Conservation (phyloP, 2,329 filamentous ascomycete species). For the Microdochium bolleyi region DNA sequence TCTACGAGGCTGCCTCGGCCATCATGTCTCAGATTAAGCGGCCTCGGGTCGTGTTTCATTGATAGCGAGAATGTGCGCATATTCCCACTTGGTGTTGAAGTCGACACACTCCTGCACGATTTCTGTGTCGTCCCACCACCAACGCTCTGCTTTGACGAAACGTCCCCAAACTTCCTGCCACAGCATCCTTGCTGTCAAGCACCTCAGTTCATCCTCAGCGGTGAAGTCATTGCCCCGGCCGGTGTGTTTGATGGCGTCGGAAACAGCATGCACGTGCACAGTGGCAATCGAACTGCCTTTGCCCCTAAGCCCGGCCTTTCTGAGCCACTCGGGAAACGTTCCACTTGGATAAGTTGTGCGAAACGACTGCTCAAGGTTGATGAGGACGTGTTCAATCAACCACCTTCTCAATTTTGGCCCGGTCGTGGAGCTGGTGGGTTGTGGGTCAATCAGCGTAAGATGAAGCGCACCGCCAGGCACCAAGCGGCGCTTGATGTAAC, state of each 20-base stretch:
- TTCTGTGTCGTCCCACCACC: constrained; percentile 55
- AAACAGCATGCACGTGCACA: constrained; percentile 39
- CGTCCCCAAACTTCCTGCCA: constrained; percentile 55
- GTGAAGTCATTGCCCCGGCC: constrained; percentile 8
- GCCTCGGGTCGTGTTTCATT: constrained; percentile 25
- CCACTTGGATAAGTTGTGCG: constrained; percentile 52
- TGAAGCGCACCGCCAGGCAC: constrained; percentile 46
- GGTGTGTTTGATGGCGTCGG: constrained; percentile 7
- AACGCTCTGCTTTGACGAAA: constrained; percentile 37
- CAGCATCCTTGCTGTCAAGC: constrained; percentile 44
- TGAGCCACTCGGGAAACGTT: constrained; percentile 51
- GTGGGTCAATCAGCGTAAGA: constrained; percentile 54
- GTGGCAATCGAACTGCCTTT: constrained; percentile 37
- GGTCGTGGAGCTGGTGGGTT: constrained; percentile 45
- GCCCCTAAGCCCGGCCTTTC: constrained; percentile 42
- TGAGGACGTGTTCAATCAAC: constrained; percentile 52
- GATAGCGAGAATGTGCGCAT: constrained; percentile 46
- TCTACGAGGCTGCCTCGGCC: too few species aligned
- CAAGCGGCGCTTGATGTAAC: constrained; percentile 48
- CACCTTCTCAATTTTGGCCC: constrained; percentile 51
- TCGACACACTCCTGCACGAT: constrained; percentile 47
- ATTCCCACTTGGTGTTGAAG: constrained; percentile 50
- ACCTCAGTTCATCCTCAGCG: constrained; percentile 38
- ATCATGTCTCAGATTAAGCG: too few species aligned
- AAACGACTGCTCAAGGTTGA: constrained; percentile 50